Evolutionary conservation across 768 basidiomycete species (phyloP), one percentile per base, ranked within the genome.

Genomic region (Tephrocybe sp.): DNA sequence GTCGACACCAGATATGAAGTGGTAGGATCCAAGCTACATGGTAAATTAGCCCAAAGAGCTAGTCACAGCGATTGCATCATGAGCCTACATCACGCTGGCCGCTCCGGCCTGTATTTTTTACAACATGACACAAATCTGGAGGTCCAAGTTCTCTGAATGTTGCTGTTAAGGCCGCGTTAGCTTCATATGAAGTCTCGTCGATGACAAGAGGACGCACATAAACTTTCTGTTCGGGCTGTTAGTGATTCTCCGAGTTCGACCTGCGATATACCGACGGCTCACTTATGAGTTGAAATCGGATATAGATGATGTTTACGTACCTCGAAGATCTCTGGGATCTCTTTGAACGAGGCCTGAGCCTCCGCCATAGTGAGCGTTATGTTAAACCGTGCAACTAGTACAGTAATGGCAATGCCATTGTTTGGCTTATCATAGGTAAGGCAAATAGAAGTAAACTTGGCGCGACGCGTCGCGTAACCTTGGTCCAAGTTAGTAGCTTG

Each of bases 1-100:
- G 68, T 99, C 97, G 46, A 99, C 92, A n/a, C 97, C 96, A 0
- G 97, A 99, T 51, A 97, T 82, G 60, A 92, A 98, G 70, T 99
- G 97, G 67, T 98, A 98, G 32, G 96, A 98, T 34, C 93, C 92
- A 52, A 92, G 76, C 94, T 97, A 60, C 22, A 35, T 14, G 35
- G 30, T 32, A 36, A 49, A 30, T 39, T 26, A 31, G 39, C 26
- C 7, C 26, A 3, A 26, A 26, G 26, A 26, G 7, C 46, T 34
- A 44, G 26, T n/a, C n/a, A n/a, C 6, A 34, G 9, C 11, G 30
- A 13, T 32, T 48, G 33, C 35, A 12, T 20, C 14, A 39, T 46
- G 19, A 46, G 78, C 88, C 60, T 55, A 95, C 95, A 68, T 98
- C 95, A 65, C 91, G 89, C 57, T 87, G 83, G 1, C 89, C 92